phyloP scores from a whole-genome alignment of 495 filamentous ascomycete genomes.

The Venustampulla echinocandica region DNA sequence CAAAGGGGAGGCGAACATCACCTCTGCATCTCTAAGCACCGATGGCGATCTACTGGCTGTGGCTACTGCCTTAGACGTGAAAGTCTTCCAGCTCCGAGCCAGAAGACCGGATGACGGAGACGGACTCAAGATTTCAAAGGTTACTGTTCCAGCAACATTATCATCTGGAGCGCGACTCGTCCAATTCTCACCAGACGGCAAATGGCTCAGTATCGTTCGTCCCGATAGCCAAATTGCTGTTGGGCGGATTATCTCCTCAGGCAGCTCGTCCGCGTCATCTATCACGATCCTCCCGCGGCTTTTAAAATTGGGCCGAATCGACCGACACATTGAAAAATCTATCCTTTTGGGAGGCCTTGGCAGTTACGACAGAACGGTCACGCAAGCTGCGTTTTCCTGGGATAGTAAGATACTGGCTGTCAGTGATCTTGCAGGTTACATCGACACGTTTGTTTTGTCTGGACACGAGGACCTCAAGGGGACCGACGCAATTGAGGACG shows the following conservation, averaged over 20 bases:
- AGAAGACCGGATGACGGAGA: conserved; percentile 35
- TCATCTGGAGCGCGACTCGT: conserved; percentile 58
- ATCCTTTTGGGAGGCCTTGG: conserved; percentile 60
- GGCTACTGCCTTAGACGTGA: conserved; percentile 67
- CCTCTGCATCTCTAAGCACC: conserved; percentile 62
- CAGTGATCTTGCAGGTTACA: conserved; percentile 72
- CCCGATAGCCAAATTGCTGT: conserved; percentile 77
- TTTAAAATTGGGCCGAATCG: conserved; percentile 48
- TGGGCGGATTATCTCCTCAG: conserved; percentile 43
- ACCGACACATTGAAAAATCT: conserved; percentile 45
- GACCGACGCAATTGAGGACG: conserved; percentile 15
- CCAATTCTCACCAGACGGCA: conserved; percentile 62
- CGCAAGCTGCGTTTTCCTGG: conserved; percentile 65
- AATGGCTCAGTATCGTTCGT: conserved; percentile 70
- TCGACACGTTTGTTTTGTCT: conserved; percentile 77
- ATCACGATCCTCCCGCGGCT: conserved; percentile 37
- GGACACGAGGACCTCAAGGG: conserved; percentile 36
- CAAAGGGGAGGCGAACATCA: conserved; percentile 79
- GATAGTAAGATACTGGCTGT: conserved; percentile 71
- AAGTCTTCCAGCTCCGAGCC: conserved; percentile 59
- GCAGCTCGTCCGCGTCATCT: conserved; percentile 41
- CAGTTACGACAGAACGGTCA: conserved; percentile 70
- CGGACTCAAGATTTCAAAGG: conserved; percentile 57
- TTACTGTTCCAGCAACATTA: conserved; percentile 41
- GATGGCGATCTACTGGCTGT: conserved; percentile 71